phyloP scores from a whole-genome alignment of 768 basidiomycete species.

The Suillus ampliporus region DNA sequence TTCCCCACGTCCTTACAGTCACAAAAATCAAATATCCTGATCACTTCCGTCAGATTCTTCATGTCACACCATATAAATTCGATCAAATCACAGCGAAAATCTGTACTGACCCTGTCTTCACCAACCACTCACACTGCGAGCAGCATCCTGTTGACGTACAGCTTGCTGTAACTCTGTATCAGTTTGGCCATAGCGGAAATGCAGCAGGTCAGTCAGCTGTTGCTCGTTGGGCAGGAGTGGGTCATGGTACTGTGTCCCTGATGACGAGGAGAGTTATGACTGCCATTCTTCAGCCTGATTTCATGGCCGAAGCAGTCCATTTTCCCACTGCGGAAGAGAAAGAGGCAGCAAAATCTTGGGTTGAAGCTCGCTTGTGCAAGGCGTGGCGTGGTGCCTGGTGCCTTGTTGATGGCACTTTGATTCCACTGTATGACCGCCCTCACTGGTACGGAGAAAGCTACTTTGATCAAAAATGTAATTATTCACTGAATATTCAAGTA shows the following conservation, averaged over 20 bases:
- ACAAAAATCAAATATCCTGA: not conserved
- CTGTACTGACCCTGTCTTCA: conserved; percentile 29
- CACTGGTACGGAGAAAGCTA: conserved; percentile 42
- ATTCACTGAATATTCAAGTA: conserved; percentile 45
- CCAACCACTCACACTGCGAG: conserved; percentile 29
- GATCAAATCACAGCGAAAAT: not conserved
- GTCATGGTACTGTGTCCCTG: conserved; percentile 36
- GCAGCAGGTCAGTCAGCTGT: conserved; percentile 38
- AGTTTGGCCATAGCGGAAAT: conserved; percentile 50
- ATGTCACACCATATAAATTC: not conserved
- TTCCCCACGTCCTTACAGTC: not conserved
- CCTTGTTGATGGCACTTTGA: conserved; percentile 48
- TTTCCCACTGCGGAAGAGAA: conserved; percentile 40
- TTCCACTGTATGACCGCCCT: conserved; percentile 33
- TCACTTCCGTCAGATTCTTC: conserved; percentile 1
- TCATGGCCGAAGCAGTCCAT: conserved; percentile 31
- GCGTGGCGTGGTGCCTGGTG: conserved; percentile 46
- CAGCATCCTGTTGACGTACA: conserved; percentile 37
- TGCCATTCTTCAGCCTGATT: conserved; percentile 33
- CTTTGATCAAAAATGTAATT: conserved; percentile 45
- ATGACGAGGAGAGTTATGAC: conserved; percentile 34
- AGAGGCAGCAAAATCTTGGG: too few species aligned
- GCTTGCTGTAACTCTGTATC: conserved; percentile 44
- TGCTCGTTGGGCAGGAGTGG: conserved; percentile 44
- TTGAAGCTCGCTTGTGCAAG: too few species aligned